Evolutionary conservation across 345 rosid genomes (phyloP), one percentile per base, ranked within the genome.

Genomic region (Cardamine occulta): DNA sequence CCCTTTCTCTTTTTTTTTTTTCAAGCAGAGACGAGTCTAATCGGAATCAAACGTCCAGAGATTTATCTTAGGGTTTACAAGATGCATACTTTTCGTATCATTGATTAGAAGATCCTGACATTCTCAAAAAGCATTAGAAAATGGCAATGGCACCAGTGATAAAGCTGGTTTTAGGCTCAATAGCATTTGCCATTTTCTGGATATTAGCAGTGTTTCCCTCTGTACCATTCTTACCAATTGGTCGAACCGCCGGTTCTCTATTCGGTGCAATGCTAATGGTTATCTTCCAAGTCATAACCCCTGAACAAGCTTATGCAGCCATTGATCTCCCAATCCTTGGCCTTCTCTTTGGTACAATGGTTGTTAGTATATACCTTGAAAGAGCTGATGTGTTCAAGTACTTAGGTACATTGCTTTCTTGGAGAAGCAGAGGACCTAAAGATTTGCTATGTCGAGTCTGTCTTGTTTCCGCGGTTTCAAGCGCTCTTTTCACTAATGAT

Each of bases 181-280:
- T 82, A 2, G 94, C 96, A 62, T 91, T 91, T 45, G 87, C 82
- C 39, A 51, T 85, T 21, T 93, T 91, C 86, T 93, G 97, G 97
- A 75, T 91, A 8, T 59, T 89, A 54, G 96, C 98, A 3, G 94
- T 93, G 71, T 91, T 93, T 75, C 91, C 97, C 0, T 84, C 96
- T 1, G 89, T 88, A 2, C 96, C 96, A 0, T 84, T 85, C 54
- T 69, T 93, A 23, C 97, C 98, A 10, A 78, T 91, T 23, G 98
- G 98, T 63, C 82, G 97, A 70, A 91, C 98, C 2, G 97, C 97
- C 1, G 98, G 98, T 31, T 88, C 97, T 28, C 89, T 91, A 2
- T 73, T 91, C 0, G 96, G 96, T 11, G 97, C 89, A 13, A 85
- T 88, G 88, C 89, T 93, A 12, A 93, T 91, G 98, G 94, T 93